Evolutionary conservation across 2,329 filamentous ascomycete genomes (phyloP).

Genomic region (Rhynchosporium agropyri): DNA sequence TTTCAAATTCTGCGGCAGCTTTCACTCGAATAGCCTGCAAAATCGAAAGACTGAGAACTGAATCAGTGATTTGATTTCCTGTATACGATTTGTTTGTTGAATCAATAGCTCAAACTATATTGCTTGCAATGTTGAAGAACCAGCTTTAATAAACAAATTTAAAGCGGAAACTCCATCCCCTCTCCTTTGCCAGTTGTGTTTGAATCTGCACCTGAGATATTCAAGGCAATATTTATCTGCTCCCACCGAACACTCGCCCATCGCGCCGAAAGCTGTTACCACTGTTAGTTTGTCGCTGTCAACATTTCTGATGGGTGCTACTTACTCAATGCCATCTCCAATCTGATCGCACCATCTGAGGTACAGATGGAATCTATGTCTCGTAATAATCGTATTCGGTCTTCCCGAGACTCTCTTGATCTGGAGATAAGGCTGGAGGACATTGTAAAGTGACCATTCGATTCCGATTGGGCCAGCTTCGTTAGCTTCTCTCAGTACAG

Average conservation of each 20-base stretch:
- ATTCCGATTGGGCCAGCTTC: neutral
- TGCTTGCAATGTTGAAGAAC: too few relatives aligned
- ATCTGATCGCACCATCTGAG: neutral
- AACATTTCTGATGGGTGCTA: neutral
- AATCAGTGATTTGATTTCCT: too few relatives aligned
- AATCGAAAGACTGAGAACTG: too few relatives aligned
- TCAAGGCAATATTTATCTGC: too few relatives aligned
- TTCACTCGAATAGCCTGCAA: too few relatives aligned
- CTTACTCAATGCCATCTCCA: slow-evolving; percentile 1
- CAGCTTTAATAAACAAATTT: too few relatives aligned
- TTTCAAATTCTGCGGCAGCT: too few relatives aligned
- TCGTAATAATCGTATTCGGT: neutral
- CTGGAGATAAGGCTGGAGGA: neutral
- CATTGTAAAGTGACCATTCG: neutral
- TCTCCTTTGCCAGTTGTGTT: neutral
- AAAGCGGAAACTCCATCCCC: too few relatives aligned
- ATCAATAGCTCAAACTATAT: too few relatives aligned
- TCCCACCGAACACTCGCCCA: neutral
- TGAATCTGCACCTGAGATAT: too few relatives aligned
- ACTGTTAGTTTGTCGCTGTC: neutral
- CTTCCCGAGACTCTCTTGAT: neutral
- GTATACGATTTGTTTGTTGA: too few relatives aligned
- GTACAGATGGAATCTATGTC: slow-evolving; percentile 2
- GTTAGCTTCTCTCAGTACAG: neutral
- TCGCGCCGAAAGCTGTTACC: neutral